A percentile compares a stretch with the other conserved stretches of the same genome.
These are phyloP conservation scores for Persicaria tinctoria DNA, from an alignment of 148 eudicot genomes.

Conservation along the genomic window DNA sequence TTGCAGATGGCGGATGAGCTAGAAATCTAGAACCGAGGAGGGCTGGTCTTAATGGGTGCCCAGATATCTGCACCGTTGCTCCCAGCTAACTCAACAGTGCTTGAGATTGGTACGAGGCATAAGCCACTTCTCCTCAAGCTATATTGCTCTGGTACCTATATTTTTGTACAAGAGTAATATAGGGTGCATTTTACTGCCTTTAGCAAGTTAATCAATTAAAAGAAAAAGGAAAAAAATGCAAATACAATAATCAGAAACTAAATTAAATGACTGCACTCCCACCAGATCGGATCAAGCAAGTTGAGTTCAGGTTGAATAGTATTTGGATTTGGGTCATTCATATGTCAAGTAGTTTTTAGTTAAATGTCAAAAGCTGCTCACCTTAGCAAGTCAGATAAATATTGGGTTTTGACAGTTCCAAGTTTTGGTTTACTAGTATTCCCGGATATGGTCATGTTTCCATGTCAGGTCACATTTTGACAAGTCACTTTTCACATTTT, in stretches of 20 bases:
- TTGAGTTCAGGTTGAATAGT: too few relatives aligned
- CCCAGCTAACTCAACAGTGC: constrained; percentile 49
- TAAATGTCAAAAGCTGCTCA: too few relatives aligned
- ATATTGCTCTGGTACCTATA: constrained; percentile 37
- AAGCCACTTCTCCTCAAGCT: constrained; percentile 73
- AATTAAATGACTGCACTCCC: too few relatives aligned
- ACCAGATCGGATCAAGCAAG: too few relatives aligned
- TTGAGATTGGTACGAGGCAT: constrained; percentile 71
- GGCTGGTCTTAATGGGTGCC: constrained; percentile 41
- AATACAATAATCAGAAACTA: too few relatives aligned
- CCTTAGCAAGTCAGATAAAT: too few relatives aligned
- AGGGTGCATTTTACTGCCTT: background rate
- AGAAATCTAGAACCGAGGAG: constrained; percentile 25
- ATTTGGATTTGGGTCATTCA: too few relatives aligned
- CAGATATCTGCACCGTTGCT: constrained; percentile 67
- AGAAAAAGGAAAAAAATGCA: background rate
- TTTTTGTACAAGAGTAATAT: background rate
- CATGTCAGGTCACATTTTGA: background rate
- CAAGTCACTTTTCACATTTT: background rate
- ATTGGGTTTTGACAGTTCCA: background rate
- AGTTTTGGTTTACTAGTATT: background rate
- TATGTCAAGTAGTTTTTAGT: too few relatives aligned
- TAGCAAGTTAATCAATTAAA: constrained; percentile 2
- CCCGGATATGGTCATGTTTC: background rate
- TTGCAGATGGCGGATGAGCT: background rate